Evolutionary conservation across 2,329 filamentous ascomycete species (phyloP), one percentile per base, ranked within the genome.

Genomic region (Nothopassalora personata): DNA sequence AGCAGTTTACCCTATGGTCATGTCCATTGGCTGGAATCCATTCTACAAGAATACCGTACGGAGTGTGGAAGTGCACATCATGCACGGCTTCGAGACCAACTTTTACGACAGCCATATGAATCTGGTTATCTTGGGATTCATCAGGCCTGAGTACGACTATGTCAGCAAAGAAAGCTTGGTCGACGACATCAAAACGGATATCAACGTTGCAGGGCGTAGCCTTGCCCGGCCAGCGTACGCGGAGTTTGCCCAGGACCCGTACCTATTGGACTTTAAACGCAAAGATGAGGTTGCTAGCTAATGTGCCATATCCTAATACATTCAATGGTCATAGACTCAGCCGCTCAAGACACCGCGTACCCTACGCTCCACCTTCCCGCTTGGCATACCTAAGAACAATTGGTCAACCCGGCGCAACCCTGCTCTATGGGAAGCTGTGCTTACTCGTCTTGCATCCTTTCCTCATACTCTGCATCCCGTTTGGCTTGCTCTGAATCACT

Each of bases 21-120:
- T 97, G 87, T 90, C 86, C 61, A 93, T 97, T 66, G 94, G 94
- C 48, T 97, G 92, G 83, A 99, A 97, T 76, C 94, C 94, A 0
- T 97, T 92, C 77, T 99, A 96, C 82, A 91, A 92, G 73, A 97
- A 99, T 80, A 86, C 83, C 4, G 85, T 90, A 50, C 86, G 90
- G 62, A 90, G 85, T 63, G 91, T 94, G 71, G 81, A 74, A 60
- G 72, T 74, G 54, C 72, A 74, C 57, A 83, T 99, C 56, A 83
- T 99, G 74, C 86, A 90, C 70, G 74, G 80, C 47, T 96, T 97
- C 73, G 74, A 76, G 1, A 77, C 80, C 43, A 91, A 97, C 72
- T 99, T 99, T 73, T 97, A 97, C 76, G 89, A 84, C 62, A 83
- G 82, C 5, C 83, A 85, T 66, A 88, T 97, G 80, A 86, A 90